phyloP scores from a whole-genome alignment of 1,284 basidiomycete genomes.

The Microbotryum violaceum region DNA sequence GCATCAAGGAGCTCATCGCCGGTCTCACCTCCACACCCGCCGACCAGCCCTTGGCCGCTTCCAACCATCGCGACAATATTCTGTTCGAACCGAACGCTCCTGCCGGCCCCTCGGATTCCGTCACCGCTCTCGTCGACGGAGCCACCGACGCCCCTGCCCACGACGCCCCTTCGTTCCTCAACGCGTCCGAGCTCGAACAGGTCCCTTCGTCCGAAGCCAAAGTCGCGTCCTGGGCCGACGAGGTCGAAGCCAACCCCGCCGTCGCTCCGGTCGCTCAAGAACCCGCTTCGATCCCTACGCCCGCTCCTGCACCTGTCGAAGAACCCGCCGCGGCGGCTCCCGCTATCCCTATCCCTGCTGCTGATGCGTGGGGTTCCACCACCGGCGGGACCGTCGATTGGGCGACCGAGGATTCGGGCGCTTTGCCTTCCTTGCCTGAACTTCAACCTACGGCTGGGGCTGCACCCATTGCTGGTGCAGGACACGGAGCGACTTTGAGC shows the following conservation, averaged over 20 bases:
- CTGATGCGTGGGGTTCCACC: not conserved
- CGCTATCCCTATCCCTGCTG: not conserved
- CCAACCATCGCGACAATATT: not conserved
- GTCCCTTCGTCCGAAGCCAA: slow-evolving; percentile 38
- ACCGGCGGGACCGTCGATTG: slow-evolving; percentile 16
- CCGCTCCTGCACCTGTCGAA: slow-evolving; percentile 11
- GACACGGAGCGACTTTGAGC: not conserved
- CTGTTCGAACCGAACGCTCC: slow-evolving; percentile 38
- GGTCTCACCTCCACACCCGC: slow-evolving; percentile 35
- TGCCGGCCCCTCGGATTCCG: slow-evolving; percentile 36
- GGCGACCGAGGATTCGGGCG: slow-evolving; percentile 17
- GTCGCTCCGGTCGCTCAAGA: not conserved
- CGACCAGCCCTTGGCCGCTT: not conserved
- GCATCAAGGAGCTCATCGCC: slow-evolving; percentile 35
- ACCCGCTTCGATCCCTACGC: not conserved
- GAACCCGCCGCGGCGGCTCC: slow-evolving; percentile 9
- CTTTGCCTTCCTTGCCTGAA: slow-evolving; percentile 18
- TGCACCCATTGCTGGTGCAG: not conserved
- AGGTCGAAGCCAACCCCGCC: not conserved
- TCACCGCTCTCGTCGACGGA: slow-evolving; percentile 22
- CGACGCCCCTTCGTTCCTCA: slow-evolving; percentile 22
- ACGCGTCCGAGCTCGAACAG: slow-evolving; percentile 25
- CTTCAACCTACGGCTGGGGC: slow-evolving; percentile 11
- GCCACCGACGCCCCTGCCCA: not conserved
- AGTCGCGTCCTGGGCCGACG: slow-evolving; percentile 19